Evolutionary conservation across 257 asterid species (phyloP).

Genomic region (Solanum bulbocastanum): DNA sequence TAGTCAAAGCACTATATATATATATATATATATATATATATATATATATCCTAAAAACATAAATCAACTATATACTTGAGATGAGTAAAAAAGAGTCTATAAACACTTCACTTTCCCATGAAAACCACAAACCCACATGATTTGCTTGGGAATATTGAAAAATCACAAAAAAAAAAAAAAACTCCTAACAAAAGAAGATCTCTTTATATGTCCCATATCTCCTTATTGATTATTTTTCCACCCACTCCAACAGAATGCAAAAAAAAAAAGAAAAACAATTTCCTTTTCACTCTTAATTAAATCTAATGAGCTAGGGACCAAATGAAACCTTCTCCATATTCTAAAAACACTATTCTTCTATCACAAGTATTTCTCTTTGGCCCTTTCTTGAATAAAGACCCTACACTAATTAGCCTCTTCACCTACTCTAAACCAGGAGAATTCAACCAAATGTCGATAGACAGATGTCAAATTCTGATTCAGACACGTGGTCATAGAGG

Average conservation of each 20-base stretch:
- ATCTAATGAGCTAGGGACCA: background rate
- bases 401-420: conserved; percentile 6
- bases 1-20: conserved; percentile 11
- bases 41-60: conserved; percentile 2
- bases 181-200: conserved; percentile 29
- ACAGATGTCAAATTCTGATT: conserved; percentile 26
- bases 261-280: background rate
- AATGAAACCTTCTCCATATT: background rate
- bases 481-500: conserved; percentile 20
- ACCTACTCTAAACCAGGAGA: conserved; percentile 11
- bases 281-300: background rate
- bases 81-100: conserved; percentile 5
- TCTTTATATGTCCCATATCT: conserved; percentile 2
- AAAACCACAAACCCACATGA: conserved; percentile 27
- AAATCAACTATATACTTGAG: conserved; percentile 8
- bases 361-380: background rate
- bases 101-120: conserved; percentile 22
- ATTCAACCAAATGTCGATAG: conserved; percentile 1
- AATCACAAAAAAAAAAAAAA: conserved; percentile 8
- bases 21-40: background rate
- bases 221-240: background rate
- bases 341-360: background rate
- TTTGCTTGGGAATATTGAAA: conserved; percentile 52
- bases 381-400: background rate
- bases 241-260: background rate